Base-by-base conservation (phyloP, 2,329 filamentous ascomycete genomes). In the Hirsutella rhossiliensis region DNA sequence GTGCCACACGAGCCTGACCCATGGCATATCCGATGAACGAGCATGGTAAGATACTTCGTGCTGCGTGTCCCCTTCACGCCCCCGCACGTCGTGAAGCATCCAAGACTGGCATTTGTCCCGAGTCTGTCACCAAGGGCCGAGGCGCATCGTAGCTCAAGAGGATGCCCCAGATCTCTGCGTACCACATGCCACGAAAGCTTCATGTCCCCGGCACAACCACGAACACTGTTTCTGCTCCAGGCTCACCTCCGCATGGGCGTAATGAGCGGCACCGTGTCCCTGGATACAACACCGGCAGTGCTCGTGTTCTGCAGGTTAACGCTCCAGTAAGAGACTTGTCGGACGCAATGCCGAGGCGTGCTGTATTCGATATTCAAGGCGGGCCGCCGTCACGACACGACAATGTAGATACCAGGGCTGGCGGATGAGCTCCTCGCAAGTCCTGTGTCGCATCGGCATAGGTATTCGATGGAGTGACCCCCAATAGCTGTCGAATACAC, bases 61-160 rank as follows among this genome's bases (percentile, higher is more conserved):
- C 20, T 38, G 41, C 34, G 36, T 34, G 32, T n/a, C 32, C 12
- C 32, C 17, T 12, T 2, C 23, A 27, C 23, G 34, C 27, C 15
- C 36, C 34, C 17, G 38, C 43, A 34, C 28, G 37, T 36, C 31
- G 38, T 37, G 8, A 18, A 12, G n/a, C 40, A 42, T 45, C 44
- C 40, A 39, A 40, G 40, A 42, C 23, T 38, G 44, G 44, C 29
- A 28, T 28, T 18, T 45, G 44, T 39, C 44, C 44, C 44, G 44
- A 45, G 40, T 9, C 30, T 31, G 40, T 28, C 31, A 20, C 13
- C 32, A 8, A 38, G 31, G 28, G 11, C 11, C 37, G 17, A n/a
- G 19, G 5, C n/a, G 19, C 11, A 15, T 34, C 13, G 18, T n/a
- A 18, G 29, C 29, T 40, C 19, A 20, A 38, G 18, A 15, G 11